Evolutionary conservation across 2,329 filamentous ascomycete species (phyloP), one percentile per base, ranked within the genome.

Genomic region (Botrytis hyacinthi): DNA sequence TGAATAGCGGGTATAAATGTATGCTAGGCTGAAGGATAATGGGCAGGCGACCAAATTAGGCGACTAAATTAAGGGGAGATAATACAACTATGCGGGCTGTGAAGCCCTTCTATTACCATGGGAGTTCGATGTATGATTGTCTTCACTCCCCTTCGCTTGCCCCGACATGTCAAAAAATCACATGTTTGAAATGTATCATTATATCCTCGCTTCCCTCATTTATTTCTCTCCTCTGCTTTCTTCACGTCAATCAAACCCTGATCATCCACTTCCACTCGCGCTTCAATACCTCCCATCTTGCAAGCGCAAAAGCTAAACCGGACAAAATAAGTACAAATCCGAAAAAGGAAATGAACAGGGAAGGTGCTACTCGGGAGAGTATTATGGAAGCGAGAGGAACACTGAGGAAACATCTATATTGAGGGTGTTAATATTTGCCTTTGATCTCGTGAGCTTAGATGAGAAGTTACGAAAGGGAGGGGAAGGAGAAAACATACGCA

Each of bases 401-500:
- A 22, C 63, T 37, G 22, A 67, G 44, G 22, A 37, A 66, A 66
- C 63, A 66, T n/a, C 63, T 66, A 35, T n/a, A 9, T 63, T n/a
- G 37, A 32, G 51, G 3, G 14, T 1, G 37, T 40, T n/a, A 40
- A 9, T 9, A 61, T n/a, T 40, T 7, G 3, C 22, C 14, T n/a
- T 40, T 61, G 9, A 1, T 61, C 26, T 18, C 22, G 20, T 26
- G 44, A 35, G n/a, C 0, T 26, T 46, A 26, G 14, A 32, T 16
- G 42, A 12, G n/a, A 26, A 61, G n/a, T 29, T 1, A 9, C 5
- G n/a, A 44, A 59, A 42, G 35, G 37, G 6, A 61, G 32, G 1
- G 18, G 7, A 26, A 44, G 66, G 9, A 18, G 37, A 29, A 29
- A 18, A 79, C 79, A 76, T 73, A 81, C 79, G 78, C 77, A 75